Conservation (phyloP, 2,329 filamentous ascomycete genomes). For the Aspergillus aculeatus region DNA sequence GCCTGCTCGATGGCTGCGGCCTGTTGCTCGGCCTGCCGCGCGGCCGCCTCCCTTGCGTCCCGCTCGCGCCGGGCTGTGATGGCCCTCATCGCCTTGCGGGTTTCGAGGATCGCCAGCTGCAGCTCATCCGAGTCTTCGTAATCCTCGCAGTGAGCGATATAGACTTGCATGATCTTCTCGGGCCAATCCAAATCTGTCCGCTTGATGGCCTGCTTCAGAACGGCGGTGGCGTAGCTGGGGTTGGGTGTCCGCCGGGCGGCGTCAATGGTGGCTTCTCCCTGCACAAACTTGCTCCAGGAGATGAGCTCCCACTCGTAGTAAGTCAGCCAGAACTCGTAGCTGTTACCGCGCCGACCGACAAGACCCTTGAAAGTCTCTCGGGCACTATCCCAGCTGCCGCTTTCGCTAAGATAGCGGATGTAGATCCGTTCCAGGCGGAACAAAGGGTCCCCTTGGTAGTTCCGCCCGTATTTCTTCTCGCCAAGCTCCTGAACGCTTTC, state of each 20-base stretch:
- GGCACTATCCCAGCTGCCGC: constrained; percentile 72
- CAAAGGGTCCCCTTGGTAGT: constrained; percentile 80
- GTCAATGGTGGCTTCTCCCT: constrained; percentile 52
- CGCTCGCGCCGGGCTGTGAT: constrained; percentile 64
- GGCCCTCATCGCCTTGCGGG: constrained; percentile 65
- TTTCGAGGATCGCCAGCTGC: constrained; percentile 69
- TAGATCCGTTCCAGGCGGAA: constrained; percentile 89
- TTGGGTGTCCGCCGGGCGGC: constrained; percentile 58
- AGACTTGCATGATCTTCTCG: constrained; percentile 49
- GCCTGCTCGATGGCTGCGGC: constrained; percentile 24
- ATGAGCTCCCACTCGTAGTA: constrained; percentile 93
- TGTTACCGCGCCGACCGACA: constrained; percentile 67
- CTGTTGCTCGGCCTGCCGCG: constrained; percentile 23
- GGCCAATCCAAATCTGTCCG: constrained; percentile 51
- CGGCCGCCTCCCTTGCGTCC: constrained; percentile 61
- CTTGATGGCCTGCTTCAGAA: constrained; percentile 69
- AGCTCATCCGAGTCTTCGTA: constrained; percentile 78
- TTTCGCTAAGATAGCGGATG: constrained; percentile 86
- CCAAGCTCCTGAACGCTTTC: constrained; percentile 79
- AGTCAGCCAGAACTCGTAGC: constrained; percentile 88
- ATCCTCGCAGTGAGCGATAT: constrained; percentile 69
- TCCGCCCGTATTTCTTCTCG: constrained; percentile 71
- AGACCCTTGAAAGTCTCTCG: constrained; percentile 75
- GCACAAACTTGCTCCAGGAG: constrained; percentile 59
- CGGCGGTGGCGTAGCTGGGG: constrained; percentile 71